Evolutionary conservation across 805 yeast genomes (phyloP).

Genomic region (Candida nitratophila): DNA sequence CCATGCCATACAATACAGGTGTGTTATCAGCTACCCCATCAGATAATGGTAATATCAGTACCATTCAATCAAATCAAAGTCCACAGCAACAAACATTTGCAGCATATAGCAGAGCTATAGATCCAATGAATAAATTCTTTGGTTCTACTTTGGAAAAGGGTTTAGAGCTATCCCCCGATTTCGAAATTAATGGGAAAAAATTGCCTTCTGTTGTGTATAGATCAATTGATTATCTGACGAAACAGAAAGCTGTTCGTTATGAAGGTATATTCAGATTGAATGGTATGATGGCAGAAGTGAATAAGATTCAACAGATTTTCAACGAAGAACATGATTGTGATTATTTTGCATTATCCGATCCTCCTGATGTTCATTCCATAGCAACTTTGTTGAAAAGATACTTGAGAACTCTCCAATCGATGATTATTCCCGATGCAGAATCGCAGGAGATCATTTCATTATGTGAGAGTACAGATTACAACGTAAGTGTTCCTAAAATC

Average conservation of each 20-base stretch:
- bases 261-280: slow-evolving; percentile 89
- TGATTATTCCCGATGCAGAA: slow-evolving; percentile 50
- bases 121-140: slow-evolving; percentile 39
- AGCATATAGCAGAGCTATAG: background rate
- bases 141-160: slow-evolving; percentile 57
- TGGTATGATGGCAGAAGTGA: slow-evolving; percentile 77
- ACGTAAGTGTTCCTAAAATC: slow-evolving; percentile 16
- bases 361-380: slow-evolving; percentile 75
- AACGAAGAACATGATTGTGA: slow-evolving; percentile 65
- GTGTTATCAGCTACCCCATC: background rate
- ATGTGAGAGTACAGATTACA: slow-evolving; percentile 20
- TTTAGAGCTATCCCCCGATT: slow-evolving; percentile 42
- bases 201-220: slow-evolving; percentile 75
- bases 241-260: slow-evolving; percentile 67
- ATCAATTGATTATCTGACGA: slow-evolving; percentile 61
- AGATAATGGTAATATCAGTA: background rate
- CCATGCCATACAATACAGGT: slow-evolving; percentile 24
- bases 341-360: slow-evolving; percentile 37
- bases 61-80: background rate
- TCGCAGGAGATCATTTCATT: slow-evolving; percentile 28
- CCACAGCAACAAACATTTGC: background rate
- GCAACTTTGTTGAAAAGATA: slow-evolving; percentile 82
- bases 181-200: slow-evolving; percentile 30
- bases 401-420: slow-evolving; percentile 67
- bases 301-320: slow-evolving; percentile 60